These are phyloP conservation scores for Rhodomyrtus psidioides DNA, from an alignment of 441 rosid species.

Conservation along the genomic window DNA sequence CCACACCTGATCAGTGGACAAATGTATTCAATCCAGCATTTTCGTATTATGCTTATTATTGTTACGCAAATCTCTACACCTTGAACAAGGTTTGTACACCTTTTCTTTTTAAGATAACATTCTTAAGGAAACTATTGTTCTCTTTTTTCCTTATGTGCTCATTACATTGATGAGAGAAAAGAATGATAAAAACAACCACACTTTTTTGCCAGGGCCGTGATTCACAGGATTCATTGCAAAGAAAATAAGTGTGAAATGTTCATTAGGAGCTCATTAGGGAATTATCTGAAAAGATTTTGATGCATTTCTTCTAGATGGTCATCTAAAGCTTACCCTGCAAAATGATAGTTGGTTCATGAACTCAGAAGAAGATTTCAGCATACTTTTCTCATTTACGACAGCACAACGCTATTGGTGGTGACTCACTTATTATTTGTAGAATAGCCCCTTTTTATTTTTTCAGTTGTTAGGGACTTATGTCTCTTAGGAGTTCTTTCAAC, in stretches of 20 bases:
- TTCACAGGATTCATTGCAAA: neutral
- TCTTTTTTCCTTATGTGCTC: neutral
- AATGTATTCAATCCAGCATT: slow-evolving; percentile 93
- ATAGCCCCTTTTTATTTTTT: neutral
- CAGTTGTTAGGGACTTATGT: neutral
- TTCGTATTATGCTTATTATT: slow-evolving; percentile 94
- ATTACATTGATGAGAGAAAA: neutral
- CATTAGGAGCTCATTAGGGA: neutral
- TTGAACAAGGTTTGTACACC: slow-evolving; percentile 62
- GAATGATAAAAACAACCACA: neutral
- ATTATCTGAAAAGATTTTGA: neutral
- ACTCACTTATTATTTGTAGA: neutral
- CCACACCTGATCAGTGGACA: slow-evolving; percentile 96
- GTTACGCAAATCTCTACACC: slow-evolving; percentile 89
- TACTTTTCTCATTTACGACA: neutral
- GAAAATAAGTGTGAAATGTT: no score
- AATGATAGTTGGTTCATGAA: neutral
- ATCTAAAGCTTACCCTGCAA: neutral
- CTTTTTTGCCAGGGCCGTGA: neutral
- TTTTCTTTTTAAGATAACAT: neutral
- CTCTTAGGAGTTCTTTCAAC: neutral
- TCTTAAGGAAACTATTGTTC: neutral
- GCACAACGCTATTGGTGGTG: neutral
- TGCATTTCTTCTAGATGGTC: neutral
- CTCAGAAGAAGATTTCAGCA: neutral